These are phyloP conservation scores for Clavaria fumosa DNA, from an alignment of 768 basidiomycete genomes.

Conservation along the genomic window DNA sequence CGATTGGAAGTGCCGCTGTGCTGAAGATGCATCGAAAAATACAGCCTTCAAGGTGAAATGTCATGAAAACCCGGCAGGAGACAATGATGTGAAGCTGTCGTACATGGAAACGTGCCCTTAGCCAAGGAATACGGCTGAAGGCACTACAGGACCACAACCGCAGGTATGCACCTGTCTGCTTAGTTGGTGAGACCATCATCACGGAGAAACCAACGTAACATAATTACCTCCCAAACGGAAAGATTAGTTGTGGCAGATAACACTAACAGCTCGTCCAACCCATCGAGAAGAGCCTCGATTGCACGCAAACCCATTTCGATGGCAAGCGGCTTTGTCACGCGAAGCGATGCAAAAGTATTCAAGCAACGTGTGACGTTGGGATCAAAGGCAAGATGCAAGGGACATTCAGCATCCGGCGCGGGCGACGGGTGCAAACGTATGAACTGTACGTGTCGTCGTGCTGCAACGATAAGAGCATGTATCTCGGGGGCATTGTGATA, in stretches of 20 bases:
- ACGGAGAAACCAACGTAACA: not conserved
- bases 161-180: slow-evolving; percentile 35
- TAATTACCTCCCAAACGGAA: slow-evolving; percentile 46
- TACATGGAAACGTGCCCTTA: slow-evolving; percentile 54
- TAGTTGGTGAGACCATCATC: slow-evolving; percentile 10
- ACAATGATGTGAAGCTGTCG: slow-evolving; percentile 7
- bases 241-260: slow-evolving; percentile 31
- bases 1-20: slow-evolving; percentile 35
- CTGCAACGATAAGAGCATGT: slow-evolving; percentile 22
- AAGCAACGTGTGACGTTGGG: slow-evolving; percentile 51
- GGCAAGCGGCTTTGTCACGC: slow-evolving; percentile 36
- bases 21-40: slow-evolving; percentile 39
- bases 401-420: slow-evolving; percentile 27
- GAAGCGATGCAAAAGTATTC: slow-evolving; percentile 52
- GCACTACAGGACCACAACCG: slow-evolving; percentile 30
- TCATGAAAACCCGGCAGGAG: not conserved
- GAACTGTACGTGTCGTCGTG: slow-evolving; percentile 25
- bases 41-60: slow-evolving; percentile 25
- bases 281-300: slow-evolving; percentile 34
- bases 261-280: slow-evolving; percentile 35
- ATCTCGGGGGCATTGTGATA: slow-evolving; percentile 24
- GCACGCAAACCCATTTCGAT: slow-evolving; percentile 36
- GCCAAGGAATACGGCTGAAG: slow-evolving; percentile 32
- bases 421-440: slow-evolving; percentile 25
- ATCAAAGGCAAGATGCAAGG: slow-evolving; percentile 43